Evolutionary conservation across 257 asterid species (phyloP), one percentile per base, ranked within the genome.

Genomic region (Craterostigma plantagineum): DNA sequence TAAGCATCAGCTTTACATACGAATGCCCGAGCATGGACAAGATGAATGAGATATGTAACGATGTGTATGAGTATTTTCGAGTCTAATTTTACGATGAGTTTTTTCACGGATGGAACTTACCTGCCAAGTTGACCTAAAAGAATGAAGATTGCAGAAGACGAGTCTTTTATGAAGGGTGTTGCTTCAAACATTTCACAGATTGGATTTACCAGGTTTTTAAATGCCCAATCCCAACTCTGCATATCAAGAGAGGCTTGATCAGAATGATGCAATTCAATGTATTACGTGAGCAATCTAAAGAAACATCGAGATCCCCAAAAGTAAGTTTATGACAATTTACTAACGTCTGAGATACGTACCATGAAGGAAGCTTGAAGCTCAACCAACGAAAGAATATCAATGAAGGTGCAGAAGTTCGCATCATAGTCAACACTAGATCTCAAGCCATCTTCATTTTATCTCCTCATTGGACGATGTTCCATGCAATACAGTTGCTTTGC

Each of bases 141-240:
- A 49, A 69, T 35, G 55, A 67, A 9, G 43, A 70, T 45, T 48
- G 85, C 90, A 49, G 67, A 63, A 49, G 73, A 66, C 27, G 62
- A 53, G 38, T 60, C 48, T 54, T 70, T 85, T 55, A 50, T 35
- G 15, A 52, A 52, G 61, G 17, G 48, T 15, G 47, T 56, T 6
- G 76, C 60, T 48, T 76, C 90, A 67, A 68, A 42, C 51, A 66
- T 34, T 34, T 62, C 62, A 48, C 73, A 50, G 54, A 82, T 42
- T 38, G 49, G 76, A 18, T 55, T 43, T 39, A 80, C 35, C 33
- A 87, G 50, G 50, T 66, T 66, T 54, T 58, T 68, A 40, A 38
- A 64, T 46, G 76, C 66, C 98, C 98, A 82, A 40, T 63, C 67
- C 95, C 98, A 87, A 59, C 64, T 65, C 98, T 87, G 92, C 62